Percentiles rank a stretch among this genome's conserved stretches.
phyloP scores from a whole-genome alignment of 2,329 filamentous ascomycete species.

The Aspergillus ibericus region DNA sequence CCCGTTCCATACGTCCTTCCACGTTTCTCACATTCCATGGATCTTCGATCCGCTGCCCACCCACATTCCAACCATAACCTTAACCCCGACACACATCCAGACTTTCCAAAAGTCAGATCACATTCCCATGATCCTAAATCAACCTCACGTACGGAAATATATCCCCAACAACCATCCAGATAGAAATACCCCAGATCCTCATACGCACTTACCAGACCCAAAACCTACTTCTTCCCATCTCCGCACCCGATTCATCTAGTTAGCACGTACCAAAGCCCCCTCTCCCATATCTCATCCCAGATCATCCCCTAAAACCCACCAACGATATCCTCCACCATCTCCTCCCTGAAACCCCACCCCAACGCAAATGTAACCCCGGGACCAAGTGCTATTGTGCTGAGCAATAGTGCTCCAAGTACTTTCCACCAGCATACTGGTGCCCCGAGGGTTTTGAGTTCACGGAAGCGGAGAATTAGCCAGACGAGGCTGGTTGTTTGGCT shows the following conservation, averaged over 20 bases:
- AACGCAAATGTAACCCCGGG: conserved; percentile 18
- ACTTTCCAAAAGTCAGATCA: neutral
- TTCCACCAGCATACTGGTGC: neutral
- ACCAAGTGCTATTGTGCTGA: neutral
- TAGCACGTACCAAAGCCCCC: neutral
- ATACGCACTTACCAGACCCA: no score
- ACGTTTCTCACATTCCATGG: no score
- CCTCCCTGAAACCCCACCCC: conserved; percentile 14
- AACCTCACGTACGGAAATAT: neutral
- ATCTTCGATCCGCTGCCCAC: no score
- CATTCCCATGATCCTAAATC: neutral
- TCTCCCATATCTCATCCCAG: neutral
- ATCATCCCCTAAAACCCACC: neutral
- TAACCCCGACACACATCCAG: no score
- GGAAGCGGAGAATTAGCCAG: conserved; percentile 9
- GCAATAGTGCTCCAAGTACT: neutral
- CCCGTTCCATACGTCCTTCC: no score
- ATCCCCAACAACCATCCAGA: no score
- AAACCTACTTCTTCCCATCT: no score
- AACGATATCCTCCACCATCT: conserved; percentile 1
- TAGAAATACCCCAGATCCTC: no score
- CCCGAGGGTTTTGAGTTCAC: conserved; percentile 9
- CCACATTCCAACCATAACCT: no score
- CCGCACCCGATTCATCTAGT: no score
- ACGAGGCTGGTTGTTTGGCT: conserved; percentile 1